Base-by-base conservation (phyloP, 345 rosid species). In the Aegle marmelos region DNA sequence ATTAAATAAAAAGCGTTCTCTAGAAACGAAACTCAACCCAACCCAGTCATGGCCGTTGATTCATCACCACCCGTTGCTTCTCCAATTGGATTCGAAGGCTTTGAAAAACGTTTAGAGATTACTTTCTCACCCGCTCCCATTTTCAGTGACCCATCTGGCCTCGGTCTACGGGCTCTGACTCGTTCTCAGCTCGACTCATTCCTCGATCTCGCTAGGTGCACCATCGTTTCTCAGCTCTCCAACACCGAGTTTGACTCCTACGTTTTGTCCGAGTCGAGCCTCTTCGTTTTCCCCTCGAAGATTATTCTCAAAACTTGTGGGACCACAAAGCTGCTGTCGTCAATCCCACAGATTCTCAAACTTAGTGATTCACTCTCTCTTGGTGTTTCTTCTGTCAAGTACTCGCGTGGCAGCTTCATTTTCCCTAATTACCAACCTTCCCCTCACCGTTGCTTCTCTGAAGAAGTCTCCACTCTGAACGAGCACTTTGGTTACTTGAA, bases 241-340 rank as follows among this genome's bases (percentile, higher is more conserved):
- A 92, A 87, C 82, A 39, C 79, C 25, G 84, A 89, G 50, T 83
- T 94, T 19, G 98, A 91, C 86, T 90, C 97, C 2, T 94, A 91
- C 71, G 94, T 94, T 9, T 90, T 93, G 78, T 93, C 98, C 7
- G 96, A 93, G 88, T 93, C 96, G 3, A 91, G 98, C 79, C 87
- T 90, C 75, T 92, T 94, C 67, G 70, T 94, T 67, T 91, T 78
- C 87, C 88, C 95, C 0, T 70, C 80, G 64, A 92, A 85, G 81
- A 85, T 90, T 7, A 79, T 92, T 68, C 83, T 94, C 86, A 92
- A 94, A 82, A 94, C 98, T 11, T 92, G 98, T 57, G 97, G 98
- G 10, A 90, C 98, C 1, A 94, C 97, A 0, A 89, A 85, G 85
- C 90, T 92, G 59, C 98, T 92, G 48, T 78, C 81, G 22, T 89